A percentile compares a stretch with the other conserved stretches of the same genome.
phyloP scores from a whole-genome alignment of 2,329 filamentous ascomycete genomes.

The Fusarium nodosum region DNA sequence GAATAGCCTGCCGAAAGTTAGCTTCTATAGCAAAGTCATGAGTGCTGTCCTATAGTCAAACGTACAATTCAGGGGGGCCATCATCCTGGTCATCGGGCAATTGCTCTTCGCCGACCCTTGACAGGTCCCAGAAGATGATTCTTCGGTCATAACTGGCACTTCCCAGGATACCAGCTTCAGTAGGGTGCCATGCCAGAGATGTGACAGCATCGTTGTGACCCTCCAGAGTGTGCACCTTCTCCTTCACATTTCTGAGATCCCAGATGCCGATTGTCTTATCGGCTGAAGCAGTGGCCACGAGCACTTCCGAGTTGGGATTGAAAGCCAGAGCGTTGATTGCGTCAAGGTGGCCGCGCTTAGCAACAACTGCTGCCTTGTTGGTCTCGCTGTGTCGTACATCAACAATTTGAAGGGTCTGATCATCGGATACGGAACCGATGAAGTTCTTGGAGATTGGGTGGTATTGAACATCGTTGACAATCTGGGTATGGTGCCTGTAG shows the following conservation, averaged over 20 bases:
- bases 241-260: slow-evolving; percentile 92
- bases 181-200: slow-evolving; percentile 93
- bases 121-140: slow-evolving; percentile 97
- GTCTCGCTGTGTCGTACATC: slow-evolving; percentile 81
- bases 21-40: slow-evolving; percentile 38
- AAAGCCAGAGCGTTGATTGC: slow-evolving; percentile 97
- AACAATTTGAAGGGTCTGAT: slow-evolving; percentile 91
- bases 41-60: slow-evolving; percentile 40
- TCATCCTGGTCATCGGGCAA: slow-evolving; percentile 95
- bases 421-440: slow-evolving; percentile 94
- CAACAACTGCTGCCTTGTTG: slow-evolving; percentile 76
- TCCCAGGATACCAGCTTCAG: slow-evolving; percentile 87
- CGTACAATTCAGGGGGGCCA: slow-evolving; percentile 92
- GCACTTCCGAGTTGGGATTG: slow-evolving; percentile 89
- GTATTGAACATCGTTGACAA: slow-evolving; percentile 97
- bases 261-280: slow-evolving; percentile 96
- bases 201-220: slow-evolving; percentile 92
- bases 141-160: slow-evolving; percentile 94
- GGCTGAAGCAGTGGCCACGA: slow-evolving; percentile 92
- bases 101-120: slow-evolving; percentile 92
- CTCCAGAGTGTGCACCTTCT: slow-evolving; percentile 90
- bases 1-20: slow-evolving; percentile 74
- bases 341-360: slow-evolving; percentile 83
- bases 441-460: slow-evolving; percentile 87
- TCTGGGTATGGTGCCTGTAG: slow-evolving; percentile 89